Base-by-base conservation (phyloP, 2,329 filamentous ascomycete species). In the Aschersonia sp. region DNA sequence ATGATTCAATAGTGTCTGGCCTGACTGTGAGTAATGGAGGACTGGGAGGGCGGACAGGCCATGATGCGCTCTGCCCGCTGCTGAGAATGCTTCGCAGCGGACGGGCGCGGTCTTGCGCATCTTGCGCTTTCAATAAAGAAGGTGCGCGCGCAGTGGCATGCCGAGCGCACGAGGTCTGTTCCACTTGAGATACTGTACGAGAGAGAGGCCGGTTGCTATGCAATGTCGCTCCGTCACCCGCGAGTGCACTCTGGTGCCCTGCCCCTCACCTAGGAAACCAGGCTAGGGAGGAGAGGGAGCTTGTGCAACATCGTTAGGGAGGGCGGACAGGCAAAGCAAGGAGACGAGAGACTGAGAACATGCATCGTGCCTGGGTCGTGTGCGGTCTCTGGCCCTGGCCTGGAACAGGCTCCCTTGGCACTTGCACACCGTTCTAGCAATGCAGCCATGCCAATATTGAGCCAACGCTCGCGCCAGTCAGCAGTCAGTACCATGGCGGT, bases 121-220 rank as follows among this genome's bases (percentile, higher is more conserved):
- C 22, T 22, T 22, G 22, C 22, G 22, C 22, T 22, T 22, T 22
- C 22, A 22, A 22, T 22, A 22, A 22, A 22, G 22, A 22, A 22
- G 22, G 22, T 22, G 22, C 22, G 22, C 22, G 22, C 22, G 22
- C 22, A 22, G 22, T 22, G 22, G 22, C 22, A 22, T 22, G 22
- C 22, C 22, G 22, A 22, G 22, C 22, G 22, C 22, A 22, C 22
- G 22, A 22, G 22, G 22, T 22, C 22, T 22, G 22, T 22, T 22
- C 22, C 22, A 22, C 22, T 22, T 22, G 22, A 22, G 22, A 22
- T 22, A 37, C 35, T 37, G 35, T 37, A 37, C 2, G 35, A 37
- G 35, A 37, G 22, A 22, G 22, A 22, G 22, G 22, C 22, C 46
- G 30, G 47, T 49, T 46, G 47, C 39, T 46, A 49, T 49, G 47